These are phyloP conservation scores for Penicillium samsonianum DNA, from an alignment of 495 filamentous ascomycete species.

Conservation along the genomic window DNA sequence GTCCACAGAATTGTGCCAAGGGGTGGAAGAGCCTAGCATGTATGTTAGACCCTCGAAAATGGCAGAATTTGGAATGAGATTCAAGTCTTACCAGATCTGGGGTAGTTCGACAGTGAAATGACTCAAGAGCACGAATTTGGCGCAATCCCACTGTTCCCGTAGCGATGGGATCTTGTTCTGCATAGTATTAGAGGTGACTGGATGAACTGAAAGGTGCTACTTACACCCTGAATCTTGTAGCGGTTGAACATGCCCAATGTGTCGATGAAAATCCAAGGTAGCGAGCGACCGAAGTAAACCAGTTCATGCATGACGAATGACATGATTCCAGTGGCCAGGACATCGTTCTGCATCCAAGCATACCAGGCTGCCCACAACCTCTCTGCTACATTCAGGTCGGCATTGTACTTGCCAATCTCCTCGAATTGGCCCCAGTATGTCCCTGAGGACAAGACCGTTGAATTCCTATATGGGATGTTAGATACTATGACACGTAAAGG, in stretches of 20 bases:
- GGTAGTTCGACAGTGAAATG: slow-evolving; percentile 98
- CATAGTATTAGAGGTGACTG: background rate
- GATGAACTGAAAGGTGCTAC: slow-evolving; percentile 21
- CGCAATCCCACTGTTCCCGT: slow-evolving; percentile 92
- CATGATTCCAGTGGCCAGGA: slow-evolving; percentile 93
- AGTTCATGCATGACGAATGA: slow-evolving; percentile 93
- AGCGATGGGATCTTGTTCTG: slow-evolving; percentile 88
- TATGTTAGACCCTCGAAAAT: background rate
- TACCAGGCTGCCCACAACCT: slow-evolving; percentile 94
- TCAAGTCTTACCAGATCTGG: slow-evolving; percentile 76
- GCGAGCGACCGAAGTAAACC: slow-evolving; percentile 88
- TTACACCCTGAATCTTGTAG: slow-evolving; percentile 90
- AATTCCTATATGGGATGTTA: slow-evolving; percentile 47
- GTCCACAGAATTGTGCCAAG: slow-evolving; percentile 90
- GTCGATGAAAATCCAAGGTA: slow-evolving; percentile 95
- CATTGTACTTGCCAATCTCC: slow-evolving; percentile 82
- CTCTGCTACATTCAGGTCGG: slow-evolving; percentile 82
- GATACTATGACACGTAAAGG: background rate
- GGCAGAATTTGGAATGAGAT: background rate
- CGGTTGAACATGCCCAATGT: slow-evolving; percentile 79
- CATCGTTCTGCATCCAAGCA: slow-evolving; percentile 97
- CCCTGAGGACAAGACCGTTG: slow-evolving; percentile 55
- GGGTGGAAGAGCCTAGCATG: slow-evolving; percentile 81
- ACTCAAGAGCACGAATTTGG: slow-evolving; percentile 82
- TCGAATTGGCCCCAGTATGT: slow-evolving; percentile 83